Evolutionary conservation across 2,329 filamentous ascomycete species (phyloP), one percentile per base, ranked within the genome.

Genomic region (Alternaria arborescens): DNA sequence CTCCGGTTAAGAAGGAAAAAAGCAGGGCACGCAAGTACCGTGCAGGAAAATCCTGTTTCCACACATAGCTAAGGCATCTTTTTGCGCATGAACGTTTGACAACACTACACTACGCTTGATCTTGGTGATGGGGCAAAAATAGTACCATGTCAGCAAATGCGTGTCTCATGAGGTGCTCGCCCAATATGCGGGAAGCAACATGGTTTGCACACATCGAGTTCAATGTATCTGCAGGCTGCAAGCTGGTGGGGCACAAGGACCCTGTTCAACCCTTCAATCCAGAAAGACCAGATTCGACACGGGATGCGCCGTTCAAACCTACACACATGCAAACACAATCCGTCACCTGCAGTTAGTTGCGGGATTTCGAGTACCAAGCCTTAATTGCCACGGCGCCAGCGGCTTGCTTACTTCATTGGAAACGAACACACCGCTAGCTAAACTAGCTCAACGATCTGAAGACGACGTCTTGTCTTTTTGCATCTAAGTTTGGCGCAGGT

Each of bases 401-500:
- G 20, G 30, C 46, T 36, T 36, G 46, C 46, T 38, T 26, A n/a
- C 46, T 50, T 26, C 10, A 20, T 20, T 50, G 16, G 30, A 14
- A 26, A 18, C 11, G 20, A 34, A 36, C 30, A 36, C 24, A 18
- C 38, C 20, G 32, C 22, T 50, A 50, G 46, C 20, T n/a, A n/a
- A 8, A 38, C 46, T 50, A 50, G 32, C 46, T 18, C 46, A 50
- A 24, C 32, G 20, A 50, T n/a, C 46, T 36, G 22, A 36, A n/a
- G 14, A 36, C 32, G 32, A 50, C 20, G 38, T 50, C 5, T 46
- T 50, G 30, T 36, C 30, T 50, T 50, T 50, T 26, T 34, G 46
- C 32, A 36, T 50, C 46, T 38, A 50, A 50, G 32, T 50, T 50
- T 50, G 46, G 46, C 46, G 32, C 46, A 36, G 32, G 30, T 50